A percentile compares a stretch with the other conserved stretches of the same genome.
Conservation (phyloP, 441 rosid species). For the Kokia cookei region DNA sequence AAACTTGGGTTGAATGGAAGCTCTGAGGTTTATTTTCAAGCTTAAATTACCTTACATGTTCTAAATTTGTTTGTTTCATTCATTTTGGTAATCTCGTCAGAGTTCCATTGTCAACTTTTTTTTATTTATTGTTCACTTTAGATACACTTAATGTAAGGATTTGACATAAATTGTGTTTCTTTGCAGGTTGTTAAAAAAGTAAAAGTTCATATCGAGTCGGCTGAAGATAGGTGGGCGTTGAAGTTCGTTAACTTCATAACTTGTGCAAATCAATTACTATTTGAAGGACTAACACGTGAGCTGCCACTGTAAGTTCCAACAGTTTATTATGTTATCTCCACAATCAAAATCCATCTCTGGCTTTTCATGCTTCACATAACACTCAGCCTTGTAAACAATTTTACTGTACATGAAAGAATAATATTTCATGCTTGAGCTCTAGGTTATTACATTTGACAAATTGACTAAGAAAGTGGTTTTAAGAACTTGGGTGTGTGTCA, state of each 20-base stretch:
- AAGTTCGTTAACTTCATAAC: constrained; percentile 55
- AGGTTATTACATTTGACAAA: background rate
- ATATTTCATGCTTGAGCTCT: background rate
- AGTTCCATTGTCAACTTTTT: constrained; percentile 4
- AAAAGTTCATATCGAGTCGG: constrained; percentile 19
- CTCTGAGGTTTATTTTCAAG: background rate
- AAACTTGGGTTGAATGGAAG: background rate
- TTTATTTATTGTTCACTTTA: background rate
- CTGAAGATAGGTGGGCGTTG: constrained; percentile 73
- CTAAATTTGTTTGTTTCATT: background rate
- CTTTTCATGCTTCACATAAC: background rate
- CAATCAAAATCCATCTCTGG: background rate
- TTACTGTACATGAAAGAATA: background rate
- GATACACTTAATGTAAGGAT: background rate
- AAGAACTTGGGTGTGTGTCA: background rate
- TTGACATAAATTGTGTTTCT: constrained; percentile 4
- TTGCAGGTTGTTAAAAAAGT: constrained; percentile 35
- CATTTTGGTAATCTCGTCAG: background rate
- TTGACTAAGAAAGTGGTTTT: background rate
- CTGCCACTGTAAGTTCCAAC: constrained; percentile 58
- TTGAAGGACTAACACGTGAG: constrained; percentile 77
- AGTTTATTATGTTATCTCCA: constrained; percentile 10
- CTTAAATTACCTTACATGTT: background rate
- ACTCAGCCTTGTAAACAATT: background rate
- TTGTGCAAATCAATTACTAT: constrained; percentile 57